Percentiles rank a stretch among this genome's conserved stretches.
Conservation (phyloP, 495 filamentous ascomycete species). For the Tuber borchii region DNA sequence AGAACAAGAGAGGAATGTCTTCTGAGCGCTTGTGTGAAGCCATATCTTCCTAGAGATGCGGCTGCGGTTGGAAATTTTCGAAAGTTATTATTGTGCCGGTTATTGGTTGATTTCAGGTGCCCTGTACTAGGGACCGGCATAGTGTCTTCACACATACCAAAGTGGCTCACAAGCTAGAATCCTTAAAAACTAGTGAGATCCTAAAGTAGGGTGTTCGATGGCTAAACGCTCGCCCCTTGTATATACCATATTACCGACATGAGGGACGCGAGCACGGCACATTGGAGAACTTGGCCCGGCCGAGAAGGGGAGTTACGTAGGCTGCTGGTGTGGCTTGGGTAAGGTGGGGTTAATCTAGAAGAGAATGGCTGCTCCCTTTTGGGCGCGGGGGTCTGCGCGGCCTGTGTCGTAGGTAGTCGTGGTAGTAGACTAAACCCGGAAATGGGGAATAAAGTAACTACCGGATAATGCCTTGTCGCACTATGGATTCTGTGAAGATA, state of each 20-base stretch:
- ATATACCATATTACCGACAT: not conserved
- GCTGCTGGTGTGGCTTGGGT: not conserved
- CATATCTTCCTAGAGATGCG: too few relatives aligned
- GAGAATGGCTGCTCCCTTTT: not conserved
- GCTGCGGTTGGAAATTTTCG: too few relatives aligned
- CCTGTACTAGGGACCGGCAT: too few relatives aligned
- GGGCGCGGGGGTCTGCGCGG: not conserved
- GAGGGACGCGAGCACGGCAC: not conserved
- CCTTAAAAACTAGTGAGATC: too few relatives aligned
- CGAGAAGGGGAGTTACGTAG: not conserved
- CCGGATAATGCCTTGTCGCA: not conserved
- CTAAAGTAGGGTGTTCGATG: too few relatives aligned
- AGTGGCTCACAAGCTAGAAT: too few relatives aligned
- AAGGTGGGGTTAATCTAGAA: not conserved
- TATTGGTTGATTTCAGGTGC: too few relatives aligned
- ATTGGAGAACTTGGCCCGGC: not conserved
- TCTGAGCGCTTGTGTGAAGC: too few relatives aligned
- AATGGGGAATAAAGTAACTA: not conserved
- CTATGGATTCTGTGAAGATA: not conserved
- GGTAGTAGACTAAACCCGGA: not conserved
- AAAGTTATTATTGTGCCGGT: too few relatives aligned
- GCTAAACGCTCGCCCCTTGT: too few relatives aligned
- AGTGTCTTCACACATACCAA: too few relatives aligned
- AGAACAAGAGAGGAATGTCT: too few relatives aligned
- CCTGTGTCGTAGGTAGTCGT: not conserved